phyloP scores from a whole-genome alignment of 441 rosid species.

The Pelargonium australe region DNA sequence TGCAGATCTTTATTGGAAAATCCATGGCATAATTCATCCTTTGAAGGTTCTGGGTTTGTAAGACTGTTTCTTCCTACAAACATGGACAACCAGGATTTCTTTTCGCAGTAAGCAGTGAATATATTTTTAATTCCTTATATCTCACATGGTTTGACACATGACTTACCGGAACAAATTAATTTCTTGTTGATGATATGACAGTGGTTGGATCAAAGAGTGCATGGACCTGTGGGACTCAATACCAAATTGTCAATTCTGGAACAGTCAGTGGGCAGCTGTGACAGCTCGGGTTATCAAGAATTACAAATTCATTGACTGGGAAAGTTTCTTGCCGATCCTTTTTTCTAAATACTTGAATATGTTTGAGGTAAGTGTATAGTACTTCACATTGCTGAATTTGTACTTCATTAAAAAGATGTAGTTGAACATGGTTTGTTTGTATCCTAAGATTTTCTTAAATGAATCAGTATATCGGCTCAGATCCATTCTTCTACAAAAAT shows the following conservation, averaged over 20 bases:
- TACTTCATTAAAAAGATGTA: not conserved
- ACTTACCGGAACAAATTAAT: constrained; percentile 16
- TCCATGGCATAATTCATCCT: constrained; percentile 97
- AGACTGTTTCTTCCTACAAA: constrained; percentile 96
- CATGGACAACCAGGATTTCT: constrained; percentile 76
- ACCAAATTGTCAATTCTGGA: constrained; percentile 99
- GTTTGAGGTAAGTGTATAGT: constrained; percentile 79
- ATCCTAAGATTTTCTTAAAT: not conserved
- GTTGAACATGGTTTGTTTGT: not conserved
- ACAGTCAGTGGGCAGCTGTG: constrained; percentile 92
- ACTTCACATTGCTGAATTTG: constrained; percentile 5
- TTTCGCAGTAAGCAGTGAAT: constrained; percentile 59
- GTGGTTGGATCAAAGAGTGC: constrained; percentile 70
- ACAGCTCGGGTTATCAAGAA: constrained; percentile 84
- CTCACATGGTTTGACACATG: constrained; percentile 22
- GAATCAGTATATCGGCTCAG: too few relatives aligned
- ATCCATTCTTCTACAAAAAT: not conserved
- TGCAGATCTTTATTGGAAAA: constrained; percentile 85
- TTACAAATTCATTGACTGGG: constrained; percentile 76
- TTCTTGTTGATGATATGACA: constrained; percentile 35
- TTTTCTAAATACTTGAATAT: constrained; percentile 82
- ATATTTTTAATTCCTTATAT: constrained; percentile 19
- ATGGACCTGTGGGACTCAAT: constrained; percentile 84
- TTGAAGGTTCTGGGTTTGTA: constrained; percentile 96
- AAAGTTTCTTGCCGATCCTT: constrained; percentile 63